Conservation (phyloP, 306 rosid species). For the Begonia peltatifolia region DNA sequence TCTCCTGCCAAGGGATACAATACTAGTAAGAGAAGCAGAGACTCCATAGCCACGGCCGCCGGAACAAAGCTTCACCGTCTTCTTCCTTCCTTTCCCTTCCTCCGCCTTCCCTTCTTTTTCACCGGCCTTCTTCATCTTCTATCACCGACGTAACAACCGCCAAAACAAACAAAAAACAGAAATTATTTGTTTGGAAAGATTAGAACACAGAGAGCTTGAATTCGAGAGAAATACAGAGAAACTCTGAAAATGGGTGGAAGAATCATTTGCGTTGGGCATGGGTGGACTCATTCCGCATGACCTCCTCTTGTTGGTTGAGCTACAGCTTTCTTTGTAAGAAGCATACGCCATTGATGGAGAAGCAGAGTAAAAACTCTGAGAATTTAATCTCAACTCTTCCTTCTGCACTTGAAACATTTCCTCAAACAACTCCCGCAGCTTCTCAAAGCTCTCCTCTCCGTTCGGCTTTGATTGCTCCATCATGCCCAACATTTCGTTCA, state of each 20-base stretch:
- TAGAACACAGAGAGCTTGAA: too few species aligned
- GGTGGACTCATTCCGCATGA: conserved; percentile 29
- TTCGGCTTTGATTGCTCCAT: conserved; percentile 63
- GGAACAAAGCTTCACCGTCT: neutral
- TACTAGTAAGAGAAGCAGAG: too few species aligned
- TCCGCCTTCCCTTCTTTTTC: conserved; percentile 20
- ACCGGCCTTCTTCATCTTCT: conserved; percentile 28
- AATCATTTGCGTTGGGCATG: conserved; percentile 4
- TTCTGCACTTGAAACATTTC: conserved; percentile 49
- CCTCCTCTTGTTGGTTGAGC: conserved; percentile 47
- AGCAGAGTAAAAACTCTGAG: conserved; percentile 12
- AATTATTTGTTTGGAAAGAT: too few species aligned
- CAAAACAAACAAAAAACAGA: too few species aligned
- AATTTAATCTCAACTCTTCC: conserved; percentile 1
- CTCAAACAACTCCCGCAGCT: conserved; percentile 60
- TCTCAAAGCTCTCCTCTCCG: conserved; percentile 74
- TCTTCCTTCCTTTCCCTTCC: conserved; percentile 24
- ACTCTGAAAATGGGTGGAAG: conserved; percentile 23
- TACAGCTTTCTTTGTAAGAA: conserved; percentile 22
- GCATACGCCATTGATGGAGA: conserved; percentile 26
- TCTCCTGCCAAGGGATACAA: too few species aligned
- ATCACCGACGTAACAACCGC: neutral
- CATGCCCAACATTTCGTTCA: conserved; percentile 82
- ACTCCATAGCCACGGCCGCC: too few species aligned
- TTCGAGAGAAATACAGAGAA: conserved; percentile 25